phyloP scores from a whole-genome alignment of 805 yeast genomes.

The Kurtzmaniella fragi region DNA sequence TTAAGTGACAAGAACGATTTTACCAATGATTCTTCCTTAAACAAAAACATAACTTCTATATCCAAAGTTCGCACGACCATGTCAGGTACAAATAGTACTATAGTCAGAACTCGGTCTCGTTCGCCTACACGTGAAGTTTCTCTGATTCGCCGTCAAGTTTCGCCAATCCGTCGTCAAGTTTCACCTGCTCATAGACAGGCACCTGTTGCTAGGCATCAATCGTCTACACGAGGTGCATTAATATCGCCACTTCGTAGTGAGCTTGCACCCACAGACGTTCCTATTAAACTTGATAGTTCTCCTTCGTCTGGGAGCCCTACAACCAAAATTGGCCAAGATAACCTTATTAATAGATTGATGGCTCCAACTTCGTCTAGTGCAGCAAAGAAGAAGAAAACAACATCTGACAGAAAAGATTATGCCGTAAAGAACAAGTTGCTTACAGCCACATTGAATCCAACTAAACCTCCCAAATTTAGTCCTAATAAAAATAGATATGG shows the following conservation, averaged over 20 bases:
- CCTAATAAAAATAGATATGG: slow-evolving; percentile 9
- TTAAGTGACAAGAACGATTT: neutral
- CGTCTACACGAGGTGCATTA: too few relatives aligned
- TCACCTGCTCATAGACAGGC: neutral
- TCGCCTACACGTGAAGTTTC: neutral
- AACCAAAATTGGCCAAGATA: slow-evolving; percentile 3
- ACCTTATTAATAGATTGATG: slow-evolving; percentile 16
- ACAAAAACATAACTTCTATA: neutral
- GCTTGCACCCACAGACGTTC: neutral
- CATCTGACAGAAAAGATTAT: slow-evolving; percentile 5
- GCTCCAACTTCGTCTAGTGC: slow-evolving; percentile 28
- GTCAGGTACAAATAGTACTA: slow-evolving; percentile 1
- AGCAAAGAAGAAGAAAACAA: slow-evolving; percentile 14
- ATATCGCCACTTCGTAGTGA: too few relatives aligned
- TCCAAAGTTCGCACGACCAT: neutral
- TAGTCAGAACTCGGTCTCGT: neutral
- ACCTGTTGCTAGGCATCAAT: too few relatives aligned
- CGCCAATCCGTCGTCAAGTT: neutral
- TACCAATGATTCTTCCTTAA: too few relatives aligned
- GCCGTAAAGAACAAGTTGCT: slow-evolving; percentile 26
- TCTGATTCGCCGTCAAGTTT: neutral
- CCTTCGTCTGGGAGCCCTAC: neutral
- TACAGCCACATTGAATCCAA: slow-evolving; percentile 31
- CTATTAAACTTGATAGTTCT: neutral
- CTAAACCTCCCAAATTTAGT: slow-evolving; percentile 20